phyloP scores from a whole-genome alignment of 2,329 filamentous ascomycete species.

The Rhytidhysteron rufulum region DNA sequence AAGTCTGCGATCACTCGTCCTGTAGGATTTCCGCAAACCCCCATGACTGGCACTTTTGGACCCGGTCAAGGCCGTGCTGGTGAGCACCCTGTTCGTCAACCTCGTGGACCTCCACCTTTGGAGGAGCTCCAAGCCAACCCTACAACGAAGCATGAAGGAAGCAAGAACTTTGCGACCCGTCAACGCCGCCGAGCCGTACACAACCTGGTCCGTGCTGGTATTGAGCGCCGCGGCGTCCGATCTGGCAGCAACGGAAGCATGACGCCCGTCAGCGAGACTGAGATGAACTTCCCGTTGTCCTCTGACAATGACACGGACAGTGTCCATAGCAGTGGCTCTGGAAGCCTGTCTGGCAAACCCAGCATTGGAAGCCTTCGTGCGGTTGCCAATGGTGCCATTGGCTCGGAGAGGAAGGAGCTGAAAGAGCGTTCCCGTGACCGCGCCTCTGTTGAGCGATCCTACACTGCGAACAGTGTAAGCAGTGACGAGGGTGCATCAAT shows the following conservation, averaged over 20 bases:
- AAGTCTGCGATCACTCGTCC: conserved; percentile 61
- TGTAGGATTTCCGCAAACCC: conserved; percentile 70
- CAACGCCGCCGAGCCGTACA: conserved; percentile 88
- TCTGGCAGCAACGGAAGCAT: conserved; percentile 69
- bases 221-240: conserved; percentile 72
- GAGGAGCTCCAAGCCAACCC: conserved; percentile 89
- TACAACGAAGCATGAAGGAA: conserved; percentile 88
- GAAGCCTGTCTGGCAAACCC: conserved; percentile 73
- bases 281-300: conserved; percentile 61
- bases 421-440: conserved; percentile 35
- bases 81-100: conserved; percentile 90
- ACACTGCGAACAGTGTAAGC: conserved; percentile 61
- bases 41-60: conserved; percentile 79
- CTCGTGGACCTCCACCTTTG: conserved; percentile 83
- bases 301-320: conserved; percentile 59
- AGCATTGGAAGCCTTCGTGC: conserved; percentile 73
- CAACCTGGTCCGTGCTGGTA: conserved; percentile 84
- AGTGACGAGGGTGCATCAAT: conserved; percentile 57
- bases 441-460: conserved; percentile 26
- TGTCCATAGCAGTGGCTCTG: conserved; percentile 62
- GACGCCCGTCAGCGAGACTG: conserved; percentile 83
- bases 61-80: conserved; percentile 90
- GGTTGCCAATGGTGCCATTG: conserved; percentile 78
- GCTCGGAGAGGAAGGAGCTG: conserved; percentile 70
- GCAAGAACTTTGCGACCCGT: conserved; percentile 92